phyloP scores from a whole-genome alignment of 306 rosid species.

The Amphicarpaea edgeworthii region DNA sequence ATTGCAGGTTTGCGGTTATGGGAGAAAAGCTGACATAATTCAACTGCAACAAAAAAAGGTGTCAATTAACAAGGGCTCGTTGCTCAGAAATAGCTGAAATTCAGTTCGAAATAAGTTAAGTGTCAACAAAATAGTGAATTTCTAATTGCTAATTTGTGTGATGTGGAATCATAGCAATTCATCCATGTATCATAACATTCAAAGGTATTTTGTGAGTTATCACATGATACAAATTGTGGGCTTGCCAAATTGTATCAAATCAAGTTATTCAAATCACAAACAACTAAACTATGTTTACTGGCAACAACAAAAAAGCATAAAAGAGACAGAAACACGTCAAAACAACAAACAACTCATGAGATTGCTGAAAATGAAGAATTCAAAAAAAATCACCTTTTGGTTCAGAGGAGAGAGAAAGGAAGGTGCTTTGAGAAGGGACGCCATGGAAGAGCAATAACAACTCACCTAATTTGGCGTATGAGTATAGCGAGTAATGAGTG shows the following conservation, averaged over 20 bases:
- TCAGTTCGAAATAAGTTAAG: conserved; percentile 14
- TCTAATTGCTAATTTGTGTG: not conserved
- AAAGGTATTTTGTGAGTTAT: not conserved
- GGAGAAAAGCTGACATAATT: conserved; percentile 44
- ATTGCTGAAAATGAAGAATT: too few species aligned
- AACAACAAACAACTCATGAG: too few species aligned
- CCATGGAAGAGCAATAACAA: conserved; percentile 58
- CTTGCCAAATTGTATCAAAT: not conserved
- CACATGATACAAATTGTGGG: not conserved
- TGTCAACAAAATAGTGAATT: not conserved
- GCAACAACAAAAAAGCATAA: not conserved
- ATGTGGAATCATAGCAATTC: not conserved
- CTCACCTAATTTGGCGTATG: conserved; percentile 1
- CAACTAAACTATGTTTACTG: not conserved
- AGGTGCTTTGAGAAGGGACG: conserved; percentile 64
- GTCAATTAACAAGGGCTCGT: conserved; percentile 18
- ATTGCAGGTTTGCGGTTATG: conserved; percentile 36
- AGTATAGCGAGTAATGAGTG: conserved; percentile 23
- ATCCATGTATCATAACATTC: not conserved
- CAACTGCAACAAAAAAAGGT: conserved; percentile 53
- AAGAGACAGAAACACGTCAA: conserved; percentile 8
- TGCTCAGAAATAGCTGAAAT: conserved; percentile 2
- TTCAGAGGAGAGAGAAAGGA: conserved; percentile 53
- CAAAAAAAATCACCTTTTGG: conserved; percentile 63
- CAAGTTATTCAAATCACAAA: not conserved